phyloP scores from a whole-genome alignment of 208 protist genomes.

The Leishmania mexicana region DNA sequence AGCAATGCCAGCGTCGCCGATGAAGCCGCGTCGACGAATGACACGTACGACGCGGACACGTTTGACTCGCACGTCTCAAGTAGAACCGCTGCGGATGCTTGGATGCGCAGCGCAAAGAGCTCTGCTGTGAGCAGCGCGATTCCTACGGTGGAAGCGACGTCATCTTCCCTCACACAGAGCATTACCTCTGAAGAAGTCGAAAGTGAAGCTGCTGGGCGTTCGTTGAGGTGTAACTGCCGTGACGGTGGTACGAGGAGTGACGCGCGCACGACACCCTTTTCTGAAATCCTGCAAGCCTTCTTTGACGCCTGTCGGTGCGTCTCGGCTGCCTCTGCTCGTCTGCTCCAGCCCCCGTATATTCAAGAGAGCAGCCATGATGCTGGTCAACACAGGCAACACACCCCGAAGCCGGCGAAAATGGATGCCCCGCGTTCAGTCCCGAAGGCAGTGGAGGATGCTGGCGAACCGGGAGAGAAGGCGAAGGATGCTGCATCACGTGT shows the following conservation, averaged over 20 bases:
- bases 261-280: constrained; percentile 3
- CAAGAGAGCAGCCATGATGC: not conserved
- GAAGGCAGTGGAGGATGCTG: not conserved
- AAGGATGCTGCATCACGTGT: not conserved
- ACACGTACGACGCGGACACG: constrained; percentile 14
- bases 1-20: not conserved
- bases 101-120: not conserved
- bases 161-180: not conserved
- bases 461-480: not conserved
- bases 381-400: not conserved
- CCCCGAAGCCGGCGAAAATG: not conserved
- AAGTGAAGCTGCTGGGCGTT: not conserved
- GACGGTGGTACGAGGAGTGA: not conserved
- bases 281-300: constrained; percentile 39
- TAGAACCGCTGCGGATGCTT: not conserved
- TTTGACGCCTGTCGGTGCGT: constrained; percentile 41
- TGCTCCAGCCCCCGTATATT: constrained; percentile 2
- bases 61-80: constrained; percentile 8
- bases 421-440: too few species aligned
- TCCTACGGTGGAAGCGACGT: constrained; percentile 3
- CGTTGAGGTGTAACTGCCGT: not conserved
- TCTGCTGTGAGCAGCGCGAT: not conserved
- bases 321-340: constrained; percentile 5
- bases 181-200: not conserved
- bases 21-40: not conserved